A percentile compares a stretch with the other conserved stretches of the same genome.
Evolutionary conservation across 2,329 filamentous ascomycete species (phyloP).

Genomic region (Cladophialophora carrionii): DNA sequence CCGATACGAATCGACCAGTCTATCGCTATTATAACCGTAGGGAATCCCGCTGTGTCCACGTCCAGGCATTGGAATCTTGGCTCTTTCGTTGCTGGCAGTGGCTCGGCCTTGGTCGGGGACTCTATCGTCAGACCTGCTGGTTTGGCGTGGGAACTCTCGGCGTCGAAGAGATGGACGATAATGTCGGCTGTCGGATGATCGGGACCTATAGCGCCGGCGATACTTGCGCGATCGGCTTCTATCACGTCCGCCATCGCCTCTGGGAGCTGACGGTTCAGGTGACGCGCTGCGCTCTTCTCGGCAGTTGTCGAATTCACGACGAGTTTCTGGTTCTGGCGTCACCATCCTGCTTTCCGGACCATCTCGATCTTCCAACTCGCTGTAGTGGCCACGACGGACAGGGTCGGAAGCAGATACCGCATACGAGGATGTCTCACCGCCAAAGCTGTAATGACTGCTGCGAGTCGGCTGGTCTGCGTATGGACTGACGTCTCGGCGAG

Average conservation of each 20-base stretch:
- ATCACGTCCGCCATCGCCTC: neutral
- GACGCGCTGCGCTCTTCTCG: neutral
- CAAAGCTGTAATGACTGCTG: neutral
- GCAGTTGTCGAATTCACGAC: neutral
- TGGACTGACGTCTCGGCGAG: neutral
- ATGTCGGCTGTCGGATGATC: slow-evolving; percentile 4
- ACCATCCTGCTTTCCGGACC: neutral
- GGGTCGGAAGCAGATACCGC: neutral
- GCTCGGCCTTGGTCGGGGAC: neutral
- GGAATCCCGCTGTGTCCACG: slow-evolving; percentile 30
- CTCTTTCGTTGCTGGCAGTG: neutral
- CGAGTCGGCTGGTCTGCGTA: neutral
- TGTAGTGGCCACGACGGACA: neutral
- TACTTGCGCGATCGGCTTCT: neutral
- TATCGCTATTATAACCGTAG: slow-evolving; percentile 24
- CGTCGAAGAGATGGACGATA: slow-evolving; percentile 2
- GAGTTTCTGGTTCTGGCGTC: neutral
- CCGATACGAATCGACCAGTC: slow-evolving; percentile 23
- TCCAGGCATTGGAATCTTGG: slow-evolving; percentile 6
- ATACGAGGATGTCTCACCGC: neutral
- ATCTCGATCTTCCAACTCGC: neutral
- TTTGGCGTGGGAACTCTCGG: neutral
- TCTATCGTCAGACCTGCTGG: neutral
- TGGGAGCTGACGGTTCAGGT: neutral
- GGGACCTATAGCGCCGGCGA: neutral